Evolutionary conservation across 352 stramenopile species (phyloP), one percentile per base, ranked within the genome.

Genomic region (Pythium oligandrum): DNA sequence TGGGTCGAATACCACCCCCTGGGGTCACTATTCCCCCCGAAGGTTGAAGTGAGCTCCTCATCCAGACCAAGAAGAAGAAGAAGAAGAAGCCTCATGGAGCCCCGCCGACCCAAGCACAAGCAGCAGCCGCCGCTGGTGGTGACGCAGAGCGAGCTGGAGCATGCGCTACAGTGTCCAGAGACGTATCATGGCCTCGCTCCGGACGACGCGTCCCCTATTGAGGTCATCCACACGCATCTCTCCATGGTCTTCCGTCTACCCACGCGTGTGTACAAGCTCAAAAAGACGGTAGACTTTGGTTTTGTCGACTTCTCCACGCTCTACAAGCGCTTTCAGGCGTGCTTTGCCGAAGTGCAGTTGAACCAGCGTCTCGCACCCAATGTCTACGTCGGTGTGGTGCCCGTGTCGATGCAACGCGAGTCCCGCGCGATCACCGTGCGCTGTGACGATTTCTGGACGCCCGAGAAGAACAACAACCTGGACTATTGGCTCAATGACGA

Each of bases 291-390:
- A 49, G 58, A 87, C 51, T 87, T 87, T 46, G 78, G 76, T 4
- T 90, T 90, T 53, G 75, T 67, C 5, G 78, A 90, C 59, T 90
- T 87, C 40, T 82, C 74, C 7, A 85, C 74, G 48, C 72, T 90
- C 10, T 81, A 74, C 59, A 84, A 85, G 59, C 74, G 78, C 39
- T 87, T 90, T 60, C 74, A 87, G 62, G 70, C 70, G 4, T 90
- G 78, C 57, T 73, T 75, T 11, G 78, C 78, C 7, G 78, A 90
- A 54, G 75, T 86, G 51, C 70, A 86, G 62, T 74, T 90, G 40
- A 90, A 90, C 57, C 66, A 83, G 48, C 65, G 78, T 1, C 76
- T 90, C 38, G 78, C 78, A 2, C 76, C 78, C 1, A 48, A 73
- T n/a, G 66, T 90, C 32, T 90, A 90, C 66, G 31, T 77, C 4